Percentiles rank a stretch among this genome's conserved stretches.
Evolutionary conservation across 1,284 basidiomycete genomes (phyloP).

Genomic region (Ganoderma lingzhi): DNA sequence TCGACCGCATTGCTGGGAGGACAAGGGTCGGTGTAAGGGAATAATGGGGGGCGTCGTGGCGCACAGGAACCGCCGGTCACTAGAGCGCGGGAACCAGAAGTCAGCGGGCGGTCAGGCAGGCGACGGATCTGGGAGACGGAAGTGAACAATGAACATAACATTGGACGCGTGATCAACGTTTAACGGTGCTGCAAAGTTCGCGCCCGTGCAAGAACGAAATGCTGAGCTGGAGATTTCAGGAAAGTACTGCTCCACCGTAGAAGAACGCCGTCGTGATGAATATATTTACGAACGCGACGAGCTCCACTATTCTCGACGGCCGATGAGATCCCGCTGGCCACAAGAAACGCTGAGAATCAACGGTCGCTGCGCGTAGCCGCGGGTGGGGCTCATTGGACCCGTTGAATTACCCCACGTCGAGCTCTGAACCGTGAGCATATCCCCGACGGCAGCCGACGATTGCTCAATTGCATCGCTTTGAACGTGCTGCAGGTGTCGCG

Average conservation of each 20-base stretch:
- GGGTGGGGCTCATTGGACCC: background rate
- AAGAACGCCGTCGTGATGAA: background rate
- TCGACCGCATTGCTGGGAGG: background rate
- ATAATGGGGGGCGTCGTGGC: conserved; percentile 3
- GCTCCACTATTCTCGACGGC: conserved; percentile 4
- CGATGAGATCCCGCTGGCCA: background rate
- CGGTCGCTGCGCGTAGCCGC: background rate
- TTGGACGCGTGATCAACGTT: background rate
- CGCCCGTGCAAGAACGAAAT: too few species aligned
- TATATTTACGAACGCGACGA: background rate
- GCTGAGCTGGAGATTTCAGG: background rate
- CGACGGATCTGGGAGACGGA: background rate
- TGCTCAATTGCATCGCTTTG: background rate
- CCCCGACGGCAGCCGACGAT: background rate
- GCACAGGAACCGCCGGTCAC: conserved; percentile 2
- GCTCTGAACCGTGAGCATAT: background rate
- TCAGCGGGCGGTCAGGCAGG: background rate
- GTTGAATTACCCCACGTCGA: background rate
- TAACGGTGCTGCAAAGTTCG: background rate
- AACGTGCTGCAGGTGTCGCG: background rate
- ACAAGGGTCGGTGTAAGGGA: background rate
- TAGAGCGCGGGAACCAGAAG: conserved; percentile 4
- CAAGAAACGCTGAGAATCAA: background rate
- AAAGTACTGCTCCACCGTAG: background rate
- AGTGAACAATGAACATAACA: background rate